Percentiles rank a stretch among this genome's conserved stretches.
phyloP scores from a whole-genome alignment of 83 land plant species.

The Diphasiastrum complanatum region DNA sequence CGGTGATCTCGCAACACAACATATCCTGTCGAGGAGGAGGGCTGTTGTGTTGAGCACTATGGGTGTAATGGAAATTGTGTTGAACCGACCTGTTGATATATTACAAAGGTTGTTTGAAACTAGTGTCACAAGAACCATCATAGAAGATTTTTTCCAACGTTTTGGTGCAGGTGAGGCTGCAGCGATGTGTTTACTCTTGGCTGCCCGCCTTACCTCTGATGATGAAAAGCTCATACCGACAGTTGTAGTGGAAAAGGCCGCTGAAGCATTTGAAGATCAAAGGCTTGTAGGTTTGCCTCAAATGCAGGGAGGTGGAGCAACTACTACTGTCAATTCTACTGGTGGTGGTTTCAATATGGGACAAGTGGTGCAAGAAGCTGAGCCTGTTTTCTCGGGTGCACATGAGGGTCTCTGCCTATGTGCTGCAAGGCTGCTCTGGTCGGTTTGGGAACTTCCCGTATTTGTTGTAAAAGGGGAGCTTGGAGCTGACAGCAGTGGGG shows the following conservation, averaged over 20 bases:
- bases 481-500: conserved; percentile 31
- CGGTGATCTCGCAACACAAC: conserved; percentile 91
- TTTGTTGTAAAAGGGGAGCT: conserved; percentile 50
- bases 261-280: conserved; percentile 96
- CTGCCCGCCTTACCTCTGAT: conserved; percentile 54
- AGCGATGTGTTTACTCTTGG: conserved; percentile 93
- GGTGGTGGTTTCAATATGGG: conserved; percentile 96
- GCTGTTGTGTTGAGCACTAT: conserved; percentile 72
- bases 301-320: conserved; percentile 62
- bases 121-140: conserved; percentile 46
- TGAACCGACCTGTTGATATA: conserved; percentile 95
- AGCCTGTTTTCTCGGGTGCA: conserved; percentile 89
- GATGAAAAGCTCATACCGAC: conserved; percentile 60
- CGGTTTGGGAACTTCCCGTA: conserved; percentile 92
- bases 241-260: conserved; percentile 79
- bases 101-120: conserved; percentile 69
- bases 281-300: conserved; percentile 90
- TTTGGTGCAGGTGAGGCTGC: conserved; percentile 96
- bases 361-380: conserved; percentile 98
- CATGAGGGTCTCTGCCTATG: conserved; percentile 96
- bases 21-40: conserved; percentile 81
- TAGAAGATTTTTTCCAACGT: conserved; percentile 87
- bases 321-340: conserved; percentile 51
- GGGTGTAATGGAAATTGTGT: conserved; percentile 91
- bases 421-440: conserved; percentile 73